A percentile compares a stretch with the other conserved stretches of the same genome.
These are phyloP conservation scores for Salinomyces thailandicus DNA, from an alignment of 2,329 filamentous ascomycete genomes.

Conservation along the genomic window DNA sequence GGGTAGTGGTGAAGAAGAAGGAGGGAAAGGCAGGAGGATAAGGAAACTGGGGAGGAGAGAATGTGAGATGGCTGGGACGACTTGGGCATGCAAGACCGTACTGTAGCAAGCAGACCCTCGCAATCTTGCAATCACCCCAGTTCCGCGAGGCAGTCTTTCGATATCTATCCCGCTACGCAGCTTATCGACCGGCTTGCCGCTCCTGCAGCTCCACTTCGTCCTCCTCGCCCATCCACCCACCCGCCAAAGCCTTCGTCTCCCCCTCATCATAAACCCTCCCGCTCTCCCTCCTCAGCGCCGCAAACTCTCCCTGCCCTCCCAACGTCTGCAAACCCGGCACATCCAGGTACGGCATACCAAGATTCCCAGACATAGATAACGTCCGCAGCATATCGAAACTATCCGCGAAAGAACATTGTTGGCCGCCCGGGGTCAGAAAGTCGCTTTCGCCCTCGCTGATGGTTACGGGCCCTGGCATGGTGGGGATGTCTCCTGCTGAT, in stretches of 20 bases:
- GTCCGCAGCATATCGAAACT: conserved; percentile 22
- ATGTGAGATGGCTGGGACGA: too few relatives aligned
- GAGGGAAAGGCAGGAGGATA: too few relatives aligned
- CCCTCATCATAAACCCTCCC: conserved; percentile 13
- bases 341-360: conserved; percentile 19
- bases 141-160: too few relatives aligned
- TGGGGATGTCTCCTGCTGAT: too few relatives aligned
- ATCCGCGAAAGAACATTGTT: conserved; percentile 17
- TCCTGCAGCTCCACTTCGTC: too few relatives aligned
- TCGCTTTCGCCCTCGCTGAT: not conserved
- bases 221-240: conserved; percentile 1
- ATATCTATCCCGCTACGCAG: too few relatives aligned
- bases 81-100: too few relatives aligned
- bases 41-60: too few relatives aligned
- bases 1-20: too few relatives aligned
- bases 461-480: not conserved
- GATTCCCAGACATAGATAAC: conserved; percentile 18
- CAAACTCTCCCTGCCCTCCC: conserved; percentile 7
- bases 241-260: conserved; percentile 9
- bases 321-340: not conserved
- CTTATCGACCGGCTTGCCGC: too few relatives aligned
- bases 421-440: not conserved
- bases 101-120: too few relatives aligned
- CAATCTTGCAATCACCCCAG: too few relatives aligned
- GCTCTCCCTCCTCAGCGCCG: conserved; percentile 12